Percentiles rank a stretch among this genome's conserved stretches.
Evolutionary conservation across 2,329 filamentous ascomycete species (phyloP).

Genomic region (Bipolaris victoriae): DNA sequence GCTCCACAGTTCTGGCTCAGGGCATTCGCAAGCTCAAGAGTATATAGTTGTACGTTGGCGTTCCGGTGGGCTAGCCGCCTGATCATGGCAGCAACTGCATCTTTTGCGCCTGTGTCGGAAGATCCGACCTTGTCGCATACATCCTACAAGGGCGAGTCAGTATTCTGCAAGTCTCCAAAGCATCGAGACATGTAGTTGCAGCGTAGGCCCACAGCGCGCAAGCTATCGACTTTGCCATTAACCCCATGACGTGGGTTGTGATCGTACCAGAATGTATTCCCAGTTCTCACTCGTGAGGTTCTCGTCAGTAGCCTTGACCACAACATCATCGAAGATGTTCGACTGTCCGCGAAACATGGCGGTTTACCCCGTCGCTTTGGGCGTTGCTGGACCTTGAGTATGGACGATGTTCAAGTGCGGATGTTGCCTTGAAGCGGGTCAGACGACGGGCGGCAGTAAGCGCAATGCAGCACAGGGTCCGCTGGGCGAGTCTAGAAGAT

Average conservation of each 20-base stretch:
- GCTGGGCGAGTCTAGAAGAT: not conserved
- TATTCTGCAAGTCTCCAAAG: not conserved
- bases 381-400: conserved; percentile 1
- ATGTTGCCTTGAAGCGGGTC: conserved; percentile 10
- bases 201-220: not conserved
- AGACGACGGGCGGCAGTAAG: not conserved
- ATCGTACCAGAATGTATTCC: conserved; percentile 69
- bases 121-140: conserved; percentile 65
- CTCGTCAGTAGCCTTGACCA: conserved; percentile 91
- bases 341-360: conserved; percentile 61
- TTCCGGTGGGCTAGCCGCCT: conserved; percentile 91
- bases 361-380: conserved; percentile 20
- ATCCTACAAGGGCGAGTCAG: conserved; percentile 53
- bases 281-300: conserved; percentile 87
- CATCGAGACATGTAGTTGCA: not conserved
- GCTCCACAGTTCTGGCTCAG: conserved; percentile 90
- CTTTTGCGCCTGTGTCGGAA: conserved; percentile 69
- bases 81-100: conserved; percentile 88
- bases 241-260: not conserved
- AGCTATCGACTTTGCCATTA: not conserved
- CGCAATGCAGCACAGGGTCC: not conserved
- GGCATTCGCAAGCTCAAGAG: conserved; percentile 86
- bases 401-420: conserved; percentile 5
- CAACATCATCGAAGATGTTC: conserved; percentile 73
- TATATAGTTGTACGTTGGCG: conserved; percentile 95